Conservation (phyloP, 202 grass and related monocot species). For the Brachypodium distachyon region DNA sequence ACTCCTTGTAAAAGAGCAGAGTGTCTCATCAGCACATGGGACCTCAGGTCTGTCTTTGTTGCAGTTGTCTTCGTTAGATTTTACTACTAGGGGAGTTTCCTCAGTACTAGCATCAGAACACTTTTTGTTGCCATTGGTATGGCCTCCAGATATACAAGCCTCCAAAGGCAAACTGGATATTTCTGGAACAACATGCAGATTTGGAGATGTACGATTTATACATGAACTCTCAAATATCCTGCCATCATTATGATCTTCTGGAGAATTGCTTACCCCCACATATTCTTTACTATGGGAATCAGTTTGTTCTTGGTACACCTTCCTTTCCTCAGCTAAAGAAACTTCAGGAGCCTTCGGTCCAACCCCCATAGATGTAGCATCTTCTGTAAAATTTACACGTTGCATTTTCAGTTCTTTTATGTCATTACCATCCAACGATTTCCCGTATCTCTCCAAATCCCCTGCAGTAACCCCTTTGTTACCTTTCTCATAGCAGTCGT, state of each 20-base stretch:
- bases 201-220: slow-evolving; percentile 1
- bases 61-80: slow-evolving; percentile 6
- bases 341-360: slow-evolving; percentile 14
- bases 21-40: slow-evolving; percentile 22
- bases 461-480: slow-evolving; percentile 14
- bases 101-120: slow-evolving; percentile 5
- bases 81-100: slow-evolving; percentile 19
- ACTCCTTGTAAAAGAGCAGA: neutral
- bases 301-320: neutral
- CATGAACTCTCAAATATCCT: slow-evolving; percentile 6
- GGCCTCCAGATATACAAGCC: slow-evolving; percentile 15
- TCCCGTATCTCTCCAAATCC: slow-evolving; percentile 18
- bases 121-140: slow-evolving; percentile 14
- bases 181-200: slow-evolving; percentile 15
- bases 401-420: slow-evolving; percentile 12
- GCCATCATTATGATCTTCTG: slow-evolving; percentile 5
- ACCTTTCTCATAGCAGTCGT: slow-evolving; percentile 11
- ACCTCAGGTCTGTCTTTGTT: slow-evolving; percentile 10
- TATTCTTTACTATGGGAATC: slow-evolving; percentile 11
- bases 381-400: slow-evolving; percentile 18
- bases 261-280: slow-evolving; percentile 3
- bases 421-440: slow-evolving; percentile 9
- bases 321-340: slow-evolving; percentile 13
- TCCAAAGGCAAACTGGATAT: slow-evolving; percentile 10
- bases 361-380: slow-evolving; percentile 11